Evolutionary conservation across 192 early-diverging fungal species (phyloP).

Genomic region (Endogone sp.): DNA sequence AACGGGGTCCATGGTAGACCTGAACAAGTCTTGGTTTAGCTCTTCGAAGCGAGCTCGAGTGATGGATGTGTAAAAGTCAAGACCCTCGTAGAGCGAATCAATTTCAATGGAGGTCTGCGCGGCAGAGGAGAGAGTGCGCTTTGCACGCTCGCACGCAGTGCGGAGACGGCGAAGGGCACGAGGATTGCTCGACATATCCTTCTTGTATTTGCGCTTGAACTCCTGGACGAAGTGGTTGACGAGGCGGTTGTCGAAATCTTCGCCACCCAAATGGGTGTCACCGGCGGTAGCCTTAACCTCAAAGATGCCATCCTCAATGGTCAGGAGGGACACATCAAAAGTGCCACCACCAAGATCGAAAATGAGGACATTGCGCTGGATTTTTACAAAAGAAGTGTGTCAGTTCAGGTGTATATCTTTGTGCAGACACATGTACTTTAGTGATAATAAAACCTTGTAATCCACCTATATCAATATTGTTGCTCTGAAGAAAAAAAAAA

Average conservation of each 20-base stretch:
- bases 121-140: conserved; percentile 87
- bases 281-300: conserved; percentile 97
- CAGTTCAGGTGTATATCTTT: neutral
- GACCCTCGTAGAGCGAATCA: conserved; percentile 78
- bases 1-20: conserved; percentile 86
- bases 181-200: conserved; percentile 76
- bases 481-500: too few relatives aligned
- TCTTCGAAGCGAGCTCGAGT: conserved; percentile 94
- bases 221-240: conserved; percentile 86
- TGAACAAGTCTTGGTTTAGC: conserved; percentile 86
- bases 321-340: conserved; percentile 94
- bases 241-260: conserved; percentile 98
- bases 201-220: conserved; percentile 82
- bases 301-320: conserved; percentile 96
- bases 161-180: conserved; percentile 90
- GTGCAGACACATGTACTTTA: neutral
- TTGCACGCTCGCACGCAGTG: conserved; percentile 87
- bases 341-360: conserved; percentile 98
- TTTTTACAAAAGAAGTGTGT: conserved; percentile 3
- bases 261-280: conserved; percentile 98
- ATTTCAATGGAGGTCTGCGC: conserved; percentile 87
- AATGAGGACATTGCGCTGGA: conserved; percentile 88
- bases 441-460: neutral
- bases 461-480: neutral
- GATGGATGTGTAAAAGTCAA: conserved; percentile 87